These are phyloP conservation scores for Puccinia horiana DNA, from an alignment of 1,284 basidiomycete species.

Conservation along the genomic window DNA sequence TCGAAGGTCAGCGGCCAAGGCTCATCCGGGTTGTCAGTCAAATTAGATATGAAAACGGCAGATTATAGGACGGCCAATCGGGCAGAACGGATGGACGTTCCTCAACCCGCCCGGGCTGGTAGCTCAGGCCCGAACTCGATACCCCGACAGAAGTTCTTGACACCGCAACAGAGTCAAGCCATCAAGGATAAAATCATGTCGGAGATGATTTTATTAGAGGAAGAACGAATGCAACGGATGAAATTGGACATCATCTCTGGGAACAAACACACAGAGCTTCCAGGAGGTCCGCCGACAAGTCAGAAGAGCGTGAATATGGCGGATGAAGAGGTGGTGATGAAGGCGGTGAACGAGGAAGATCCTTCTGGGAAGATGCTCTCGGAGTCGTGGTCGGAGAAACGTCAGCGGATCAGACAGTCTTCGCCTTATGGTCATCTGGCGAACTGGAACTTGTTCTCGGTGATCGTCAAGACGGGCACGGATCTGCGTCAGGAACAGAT, in stretches of 20 bases:
- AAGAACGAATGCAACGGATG: conserved; percentile 95
- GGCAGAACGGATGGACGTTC: conserved; percentile 50
- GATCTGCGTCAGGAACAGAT: conserved; percentile 97
- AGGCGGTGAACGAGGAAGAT: conserved; percentile 94
- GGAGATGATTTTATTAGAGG: conserved; percentile 95
- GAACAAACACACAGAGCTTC: not conserved
- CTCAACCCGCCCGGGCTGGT: conserved; percentile 25
- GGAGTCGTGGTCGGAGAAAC: conserved; percentile 93
- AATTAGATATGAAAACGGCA: conserved; percentile 51
- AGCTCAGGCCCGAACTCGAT: conserved; percentile 50
- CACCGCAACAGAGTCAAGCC: conserved; percentile 76
- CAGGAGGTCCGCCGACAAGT: conserved; percentile 51
- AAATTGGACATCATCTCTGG: conserved; percentile 62
- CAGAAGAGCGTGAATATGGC: conserved; percentile 59
- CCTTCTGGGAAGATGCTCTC: conserved; percentile 92
- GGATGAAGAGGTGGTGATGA: conserved; percentile 68
- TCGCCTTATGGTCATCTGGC: conserved; percentile 96
- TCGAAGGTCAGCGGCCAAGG: conserved; percentile 50
- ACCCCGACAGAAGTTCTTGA: conserved; percentile 61
- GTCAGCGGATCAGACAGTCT: conserved; percentile 84
- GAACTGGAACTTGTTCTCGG: conserved; percentile 73
- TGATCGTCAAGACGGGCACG: conserved; percentile 97
- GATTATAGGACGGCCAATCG: not conserved
- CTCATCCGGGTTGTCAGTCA: conserved; percentile 50
- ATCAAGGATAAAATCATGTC: conserved; percentile 97